Evolutionary conservation across 331 rosid genomes (phyloP), one percentile per base, ranked within the genome.

Genomic region (Saraca asoca): DNA sequence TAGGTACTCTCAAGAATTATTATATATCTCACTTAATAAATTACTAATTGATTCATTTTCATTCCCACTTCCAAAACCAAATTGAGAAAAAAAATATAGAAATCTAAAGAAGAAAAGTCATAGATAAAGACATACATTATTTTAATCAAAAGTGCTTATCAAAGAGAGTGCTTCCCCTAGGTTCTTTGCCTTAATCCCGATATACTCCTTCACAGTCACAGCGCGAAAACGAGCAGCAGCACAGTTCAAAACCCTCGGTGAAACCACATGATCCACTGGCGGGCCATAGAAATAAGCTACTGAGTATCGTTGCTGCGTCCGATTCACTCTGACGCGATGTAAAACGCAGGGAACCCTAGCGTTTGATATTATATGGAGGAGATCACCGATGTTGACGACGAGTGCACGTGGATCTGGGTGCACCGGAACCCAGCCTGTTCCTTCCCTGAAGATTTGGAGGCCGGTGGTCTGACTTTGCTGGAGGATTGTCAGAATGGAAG

Each of bases 281-380:
- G 95, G 92, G 0, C 70, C 71, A 51, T 85, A 87, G 76, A 87
- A 89, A 62, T 78, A 87, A n/a, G 91, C 98, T 31, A 79, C 12
- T 0, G 96, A 88, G 62, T 76, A 61, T 0, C 96, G 74, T 0
- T 81, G 76, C 7, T 10, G 61, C 5, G 61, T 14, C 6, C 33
- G 51, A 54, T 82, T 85, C 16, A 80, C 95, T 5, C 63, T 61
- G 9, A 37, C 96, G 0, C 96, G 96, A 14, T 91, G 98, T 2
- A 85, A 69, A 0, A 81, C 77, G 38, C 78, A 78, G 0, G 35
- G 50, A 24, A 85, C 81, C 73, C 82, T 58, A 0, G 83, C 86
- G 42, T 88, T 89, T 0, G 98, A 89, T 12, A 89, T 16, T 2
- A 91, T 78, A 11, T 87, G 90, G 15, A 91, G 75, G 44, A 87